These are phyloP conservation scores for Tricholoma terreum DNA, from an alignment of 768 basidiomycete genomes.

Conservation along the genomic window DNA sequence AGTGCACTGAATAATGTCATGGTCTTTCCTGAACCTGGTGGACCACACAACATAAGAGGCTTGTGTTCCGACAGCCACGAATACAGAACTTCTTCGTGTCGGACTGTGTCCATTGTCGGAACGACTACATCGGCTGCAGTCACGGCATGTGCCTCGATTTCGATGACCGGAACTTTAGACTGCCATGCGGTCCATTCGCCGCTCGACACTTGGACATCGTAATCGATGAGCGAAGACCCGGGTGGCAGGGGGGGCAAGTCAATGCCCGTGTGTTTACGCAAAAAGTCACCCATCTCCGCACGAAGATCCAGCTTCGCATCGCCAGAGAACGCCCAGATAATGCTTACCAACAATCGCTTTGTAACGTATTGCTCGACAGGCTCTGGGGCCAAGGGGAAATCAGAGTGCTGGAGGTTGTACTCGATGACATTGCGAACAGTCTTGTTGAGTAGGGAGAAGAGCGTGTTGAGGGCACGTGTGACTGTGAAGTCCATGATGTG, in stretches of 20 bases:
- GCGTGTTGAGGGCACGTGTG: constrained; percentile 88
- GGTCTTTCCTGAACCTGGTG: constrained; percentile 99
- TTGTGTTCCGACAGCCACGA: constrained; percentile 99
- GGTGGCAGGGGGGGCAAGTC: constrained; percentile 77
- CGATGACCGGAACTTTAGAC: constrained; percentile 86
- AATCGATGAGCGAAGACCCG: constrained; percentile 90
- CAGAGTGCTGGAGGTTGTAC: constrained; percentile 91
- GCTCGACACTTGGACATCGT: constrained; percentile 81
- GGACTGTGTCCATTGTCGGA: constrained; percentile 96
- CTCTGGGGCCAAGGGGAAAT: constrained; percentile 86
- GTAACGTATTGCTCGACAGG: constrained; percentile 88
- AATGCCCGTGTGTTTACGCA: constrained; percentile 82
- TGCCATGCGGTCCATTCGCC: constrained; percentile 95
- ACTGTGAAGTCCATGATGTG: constrained; percentile 99
- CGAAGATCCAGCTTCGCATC: constrained; percentile 91
- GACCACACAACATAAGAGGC: constrained; percentile 96
- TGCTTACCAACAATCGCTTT: constrained; percentile 84
- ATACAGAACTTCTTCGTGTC: constrained; percentile 97
- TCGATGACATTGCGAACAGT: constrained; percentile 90
- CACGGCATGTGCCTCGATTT: constrained; percentile 95
- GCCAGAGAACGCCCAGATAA: constrained; percentile 98
- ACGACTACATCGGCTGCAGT: constrained; percentile 96
- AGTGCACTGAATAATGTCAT: constrained; percentile 99
- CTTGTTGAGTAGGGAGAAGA: constrained; percentile 97
- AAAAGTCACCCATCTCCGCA: constrained; percentile 84